Evolutionary conservation across 2,329 filamentous ascomycete species (phyloP), one percentile per base, ranked within the genome.

Genomic region (Chrysosporium queenslandicum): DNA sequence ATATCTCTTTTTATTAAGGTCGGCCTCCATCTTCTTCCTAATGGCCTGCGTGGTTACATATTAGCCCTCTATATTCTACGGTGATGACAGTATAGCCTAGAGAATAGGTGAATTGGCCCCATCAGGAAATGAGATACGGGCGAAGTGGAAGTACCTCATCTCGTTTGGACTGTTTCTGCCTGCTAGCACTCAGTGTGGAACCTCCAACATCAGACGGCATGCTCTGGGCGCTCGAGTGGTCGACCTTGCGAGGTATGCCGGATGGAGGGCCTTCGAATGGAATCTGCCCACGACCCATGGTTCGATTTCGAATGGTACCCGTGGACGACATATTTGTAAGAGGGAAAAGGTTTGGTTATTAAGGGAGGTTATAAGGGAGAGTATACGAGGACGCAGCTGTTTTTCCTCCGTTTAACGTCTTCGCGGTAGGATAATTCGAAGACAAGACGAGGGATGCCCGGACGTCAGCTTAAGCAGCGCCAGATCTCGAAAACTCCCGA

Each of bases 1-100:
- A 65, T 88, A 81, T 74, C 89, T 94, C 81, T 97, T 97, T 77
- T 97, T 97, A 79, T 82, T 94, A 74, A 98, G 84, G 68, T 98
- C 92, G 66, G 81, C 91, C 76, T 98, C 92, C 77, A 98, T 85
- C 76, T 96, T 97, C 65, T 83, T 83, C 64, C 92, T 88, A 67
- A 98, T 97, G 49, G 92, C 92, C 92, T 97, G 66, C 55, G 43
- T 53, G 43, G 46, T 40, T 32, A 39, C 45, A 9, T 9, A 54
- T 66, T 46, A 65, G 60, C 53, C 29, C 46, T 51, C 34, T 32
- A 46, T 23, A 58, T 54, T 21, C 27, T 46, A 39, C 58, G 29
- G 29, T 29, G 23, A 27, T 30, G 27, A 30, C 23, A 46, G n/a
- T 3, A 46, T 23, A 14, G 20, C 20, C 20, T 30, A 40, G 14